These are phyloP conservation scores for Vairimorpha apis DNA, from an alignment of 371 early-diverging fungal species.

Conservation along the genomic window DNA sequence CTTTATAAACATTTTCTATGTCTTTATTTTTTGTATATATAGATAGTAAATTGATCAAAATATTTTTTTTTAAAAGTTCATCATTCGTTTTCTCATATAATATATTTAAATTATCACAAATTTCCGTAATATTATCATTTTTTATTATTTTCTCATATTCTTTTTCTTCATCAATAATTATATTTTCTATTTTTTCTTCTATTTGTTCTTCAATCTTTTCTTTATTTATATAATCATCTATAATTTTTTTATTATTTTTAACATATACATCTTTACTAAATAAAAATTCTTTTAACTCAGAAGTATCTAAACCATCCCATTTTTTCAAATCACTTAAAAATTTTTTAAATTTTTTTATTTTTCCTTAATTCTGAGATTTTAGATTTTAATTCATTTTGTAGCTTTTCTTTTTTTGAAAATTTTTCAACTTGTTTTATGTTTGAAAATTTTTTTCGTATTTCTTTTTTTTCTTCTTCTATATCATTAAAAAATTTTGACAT, in stretches of 20 bases:
- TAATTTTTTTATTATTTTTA: conserved; percentile 16
- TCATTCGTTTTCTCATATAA: conserved; percentile 4
- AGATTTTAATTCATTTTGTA: conserved; percentile 22
- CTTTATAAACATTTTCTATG: conserved; percentile 11
- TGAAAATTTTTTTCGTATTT: conserved; percentile 23
- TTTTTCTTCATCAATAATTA: conserved; percentile 27
- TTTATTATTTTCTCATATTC: conserved; percentile 9
- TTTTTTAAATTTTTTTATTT: conserved; percentile 55
- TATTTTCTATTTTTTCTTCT: conserved; percentile 25
- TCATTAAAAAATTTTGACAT: conserved; percentile 51
- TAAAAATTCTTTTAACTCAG: conserved; percentile 34
- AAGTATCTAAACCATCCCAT: conserved; percentile 12
- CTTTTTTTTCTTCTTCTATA: conserved; percentile 53
- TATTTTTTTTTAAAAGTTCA: background rate
- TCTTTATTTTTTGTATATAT: conserved; percentile 22
- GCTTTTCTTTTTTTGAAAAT: conserved; percentile 34
- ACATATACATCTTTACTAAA: conserved; percentile 9
- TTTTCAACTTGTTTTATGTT: background rate
- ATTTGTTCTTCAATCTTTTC: conserved; percentile 35
- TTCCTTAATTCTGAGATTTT: conserved; percentile 24
- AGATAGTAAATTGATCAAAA: conserved; percentile 24
- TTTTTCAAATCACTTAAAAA: conserved; percentile 40
- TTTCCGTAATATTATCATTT: too few species aligned
- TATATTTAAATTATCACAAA: too few species aligned
- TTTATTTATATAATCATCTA: conserved; percentile 27